Evolutionary conservation across 768 basidiomycete genomes (phyloP), one percentile per base, ranked within the genome.

Genomic region (Amanita rubescens): DNA sequence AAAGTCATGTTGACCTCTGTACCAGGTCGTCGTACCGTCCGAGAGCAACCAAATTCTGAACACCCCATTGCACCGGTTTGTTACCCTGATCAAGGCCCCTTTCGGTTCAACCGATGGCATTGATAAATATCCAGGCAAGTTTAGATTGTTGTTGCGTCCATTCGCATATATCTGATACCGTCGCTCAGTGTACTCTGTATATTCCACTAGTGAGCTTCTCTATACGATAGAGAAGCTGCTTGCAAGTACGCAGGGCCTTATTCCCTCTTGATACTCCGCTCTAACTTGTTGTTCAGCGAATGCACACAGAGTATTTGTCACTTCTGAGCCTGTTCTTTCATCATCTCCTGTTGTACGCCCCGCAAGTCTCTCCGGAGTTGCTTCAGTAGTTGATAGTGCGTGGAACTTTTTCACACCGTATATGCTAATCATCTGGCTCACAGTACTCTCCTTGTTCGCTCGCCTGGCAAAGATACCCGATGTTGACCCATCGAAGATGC

Each of bases 341-440:
- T 69, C 76, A 2, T 81, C 84, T 1, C 79, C 81, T 2, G 60
- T 77, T 9, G 57, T 73, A 53, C 67, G 77, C 20, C 64, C 78
- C 39, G 60, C 68, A 53, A 54, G 65, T 46, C 65, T 76, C 5
- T 81, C 76, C 7, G 90, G 90, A 12, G 77, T 92, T n/a, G 84
- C 90, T 9, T 90, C 90, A 12, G 77, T 87, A 55, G 87, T 89
- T 20, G 90, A 92, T 62, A 82, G 90, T 91, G 61, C 55, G 82
- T 72, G 7, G 3, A 27, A 27, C n/a, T n/a, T n/a, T 9, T 25
- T 33, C 5, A 33, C 11, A 17, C 33, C 5, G 4, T n/a, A 33
- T 7, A 2, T 41, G 15, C 38, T 53, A 17, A 24, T 19, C 55
- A 30, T 20, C 41, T 48, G 22, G 44, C 25, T 39, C 46, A 33